Conservation (phyloP, 2,329 filamentous ascomycete species). For the Colletotrichum limetticola region DNA sequence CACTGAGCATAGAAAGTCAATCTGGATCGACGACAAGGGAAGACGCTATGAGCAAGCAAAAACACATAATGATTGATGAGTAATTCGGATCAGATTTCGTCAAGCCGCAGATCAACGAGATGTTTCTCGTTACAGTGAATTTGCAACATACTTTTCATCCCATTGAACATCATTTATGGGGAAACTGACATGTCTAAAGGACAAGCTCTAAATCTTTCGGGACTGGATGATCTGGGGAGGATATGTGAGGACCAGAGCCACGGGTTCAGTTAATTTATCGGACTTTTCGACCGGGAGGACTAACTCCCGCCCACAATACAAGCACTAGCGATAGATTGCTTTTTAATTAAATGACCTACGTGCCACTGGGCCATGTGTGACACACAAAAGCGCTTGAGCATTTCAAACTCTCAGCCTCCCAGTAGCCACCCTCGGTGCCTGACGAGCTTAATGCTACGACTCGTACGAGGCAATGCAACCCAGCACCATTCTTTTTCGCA, state of each 20-base stretch:
- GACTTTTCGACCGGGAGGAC: not conserved
- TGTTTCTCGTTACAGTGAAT: constrained; percentile 1
- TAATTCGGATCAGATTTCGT: not conserved
- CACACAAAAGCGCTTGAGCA: not conserved
- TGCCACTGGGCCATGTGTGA: not conserved
- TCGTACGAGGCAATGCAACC: not conserved
- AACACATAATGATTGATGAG: not conserved
- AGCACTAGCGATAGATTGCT: constrained; percentile 28
- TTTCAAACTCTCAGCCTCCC: not conserved
- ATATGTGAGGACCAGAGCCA: not conserved
- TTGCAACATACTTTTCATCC: not conserved
- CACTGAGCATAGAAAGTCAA: not conserved
- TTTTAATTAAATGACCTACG: constrained; percentile 17
- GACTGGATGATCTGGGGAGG: constrained; percentile 3
- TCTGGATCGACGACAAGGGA: constrained; percentile 27
- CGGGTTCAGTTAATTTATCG: constrained; percentile 17
- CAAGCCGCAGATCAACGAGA: not conserved
- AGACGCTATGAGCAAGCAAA: not conserved
- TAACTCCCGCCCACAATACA: constrained; percentile 23
- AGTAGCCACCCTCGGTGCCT: not conserved
- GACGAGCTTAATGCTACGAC: constrained; percentile 26
- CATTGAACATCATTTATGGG: not conserved
- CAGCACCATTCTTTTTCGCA: too few species aligned
- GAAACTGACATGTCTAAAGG: not conserved
- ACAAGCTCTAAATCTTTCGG: not conserved